Evolutionary conservation across 148 eudicot species (phyloP).

Genomic region (Camellia granthamiana): DNA sequence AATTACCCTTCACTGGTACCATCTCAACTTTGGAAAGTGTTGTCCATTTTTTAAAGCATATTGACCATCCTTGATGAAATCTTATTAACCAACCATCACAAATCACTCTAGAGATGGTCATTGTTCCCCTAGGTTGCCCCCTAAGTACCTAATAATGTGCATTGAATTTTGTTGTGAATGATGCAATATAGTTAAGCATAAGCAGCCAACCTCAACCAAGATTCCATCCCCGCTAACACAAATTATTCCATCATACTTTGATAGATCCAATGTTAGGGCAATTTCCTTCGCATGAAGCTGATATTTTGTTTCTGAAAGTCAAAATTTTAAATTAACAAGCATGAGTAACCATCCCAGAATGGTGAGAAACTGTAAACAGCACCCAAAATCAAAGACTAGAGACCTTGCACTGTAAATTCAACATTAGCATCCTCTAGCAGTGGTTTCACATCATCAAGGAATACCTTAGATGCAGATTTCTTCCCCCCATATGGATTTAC

Average conservation of each 20-base stretch:
- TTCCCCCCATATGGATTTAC: constrained; percentile 92
- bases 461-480: constrained; percentile 60
- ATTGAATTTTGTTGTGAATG: not conserved
- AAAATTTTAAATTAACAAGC: constrained; percentile 16
- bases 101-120: constrained; percentile 1
- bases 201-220: constrained; percentile 72
- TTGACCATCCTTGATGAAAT: not conserved
- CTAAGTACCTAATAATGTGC: not conserved
- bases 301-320: constrained; percentile 59
- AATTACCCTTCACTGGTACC: not conserved
- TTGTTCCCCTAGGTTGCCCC: not conserved
- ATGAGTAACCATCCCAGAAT: not conserved
- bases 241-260: constrained; percentile 77
- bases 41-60: not conserved
- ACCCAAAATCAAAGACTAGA: constrained; percentile 8
- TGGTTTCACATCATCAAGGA: constrained; percentile 65
- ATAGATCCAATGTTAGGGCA: constrained; percentile 60
- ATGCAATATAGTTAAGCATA: not conserved
- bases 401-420: constrained; percentile 65
- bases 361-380: not conserved
- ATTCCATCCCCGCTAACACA: constrained; percentile 96
- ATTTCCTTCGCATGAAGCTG: constrained; percentile 89
- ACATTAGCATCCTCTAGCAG: constrained; percentile 74
- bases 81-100: not conserved
- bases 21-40: not conserved